These are phyloP conservation scores for Helianthus annuus DNA, from an alignment of 129 eudicot species.

Conservation along the genomic window HanXRQr2.0-SUNRISE NC_035445.2:71571753-71572252, in stretches of 20 bases:
- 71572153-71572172: no score
- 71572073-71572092: no score
- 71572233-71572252: no score
- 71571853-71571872: slow-evolving; percentile 29
- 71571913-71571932: slow-evolving; percentile 31
- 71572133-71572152: no score
- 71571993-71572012: neutral
- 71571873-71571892: neutral
- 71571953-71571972: slow-evolving; percentile 20
- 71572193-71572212: no score
- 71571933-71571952: slow-evolving; percentile 13
- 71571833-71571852: slow-evolving; percentile 47
- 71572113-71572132: neutral
- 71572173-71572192: no score
- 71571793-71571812: slow-evolving; percentile 65
- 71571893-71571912: slow-evolving; percentile 13
- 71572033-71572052: no score
- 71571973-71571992: slow-evolving; percentile 9
- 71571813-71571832: slow-evolving; percentile 46
- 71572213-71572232: no score
- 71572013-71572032: neutral
- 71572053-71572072: no score
- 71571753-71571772: neutral
- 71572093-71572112: no score
- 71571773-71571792: neutral